A percentile compares a stretch with the other conserved stretches of the same genome.
These are phyloP conservation scores for Alternaria conjuncta DNA, from an alignment of 2,329 filamentous ascomycete species.

Conservation along the genomic window DNA sequence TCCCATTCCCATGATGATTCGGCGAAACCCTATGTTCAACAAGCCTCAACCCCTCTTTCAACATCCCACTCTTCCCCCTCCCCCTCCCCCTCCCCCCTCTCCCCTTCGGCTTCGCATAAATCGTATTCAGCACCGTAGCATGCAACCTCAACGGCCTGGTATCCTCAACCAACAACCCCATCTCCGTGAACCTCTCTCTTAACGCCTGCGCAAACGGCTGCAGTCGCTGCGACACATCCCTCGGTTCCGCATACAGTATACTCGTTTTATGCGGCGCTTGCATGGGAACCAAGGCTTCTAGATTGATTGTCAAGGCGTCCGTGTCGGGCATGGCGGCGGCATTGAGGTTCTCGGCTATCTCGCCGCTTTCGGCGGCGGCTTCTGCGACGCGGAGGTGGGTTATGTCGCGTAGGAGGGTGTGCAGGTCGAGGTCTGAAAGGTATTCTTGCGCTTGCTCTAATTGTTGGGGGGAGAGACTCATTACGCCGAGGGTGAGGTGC, in stretches of 20 bases:
- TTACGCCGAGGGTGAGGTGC: conserved; percentile 86
- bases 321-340: conserved; percentile 34
- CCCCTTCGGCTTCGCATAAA: conserved; percentile 67
- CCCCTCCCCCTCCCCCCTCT: conserved; percentile 36
- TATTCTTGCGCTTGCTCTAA: conserved; percentile 49
- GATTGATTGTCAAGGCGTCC: conserved; percentile 47
- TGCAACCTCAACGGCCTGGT: conserved; percentile 74
- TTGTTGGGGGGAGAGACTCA: conserved; percentile 68
- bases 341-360: conserved; percentile 39
- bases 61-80: conserved; percentile 12
- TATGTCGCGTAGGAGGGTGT: conserved; percentile 24
- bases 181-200: conserved; percentile 60
- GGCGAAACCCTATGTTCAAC: conserved; percentile 2
- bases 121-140: conserved; percentile 84
- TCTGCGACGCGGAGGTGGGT: conserved; percentile 20
- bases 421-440: conserved; percentile 55
- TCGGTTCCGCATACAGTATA: conserved; percentile 70
- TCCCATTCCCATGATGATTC: neutral
- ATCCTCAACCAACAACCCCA: conserved; percentile 64
- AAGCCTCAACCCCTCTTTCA: conserved; percentile 2
- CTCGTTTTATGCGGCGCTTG: conserved; percentile 63
- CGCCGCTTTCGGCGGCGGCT: conserved; percentile 17
- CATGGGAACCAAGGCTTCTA: conserved; percentile 66
- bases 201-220: conserved; percentile 63
- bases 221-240: conserved; percentile 61